Base-by-base conservation (phyloP, 352 stramenopile genomes). In the Stephanocyclus meneghinianus region DNA sequence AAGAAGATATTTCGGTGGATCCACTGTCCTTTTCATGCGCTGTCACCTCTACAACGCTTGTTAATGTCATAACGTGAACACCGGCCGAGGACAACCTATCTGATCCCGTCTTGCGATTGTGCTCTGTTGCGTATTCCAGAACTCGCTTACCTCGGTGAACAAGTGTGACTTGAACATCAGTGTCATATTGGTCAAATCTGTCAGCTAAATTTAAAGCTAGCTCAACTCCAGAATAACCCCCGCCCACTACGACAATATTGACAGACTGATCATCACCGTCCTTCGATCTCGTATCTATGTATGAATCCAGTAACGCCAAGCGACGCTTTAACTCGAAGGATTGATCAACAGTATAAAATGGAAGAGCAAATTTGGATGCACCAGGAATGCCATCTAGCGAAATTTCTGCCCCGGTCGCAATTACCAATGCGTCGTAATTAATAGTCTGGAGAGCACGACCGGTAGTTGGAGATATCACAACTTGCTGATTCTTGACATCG, bases 341-440 rank as follows among this genome's bases (percentile, higher is more conserved):
- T 53, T 87, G 70, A 3, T 85, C 77, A 30, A 87, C 48, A 50
- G 77, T 84, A 29, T 85, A 83, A 71, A 88, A 88, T 48, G 81
- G 77, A 71, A 81, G 30, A 6, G 81, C 81, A 61, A 63, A 53
- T 0, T 78, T 50, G 0, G 42, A 48, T 61, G 73, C 78, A 21
- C 73, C 77, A 21, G 67, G 72, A 42, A 81, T 74, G 13, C 62
- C 70, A 76, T 74, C 73, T n/a, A 78, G 60, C 42, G 68, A 74
- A 71, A 76, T 40, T 71, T 87, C 80, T 21, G 61, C 59, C 44
- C 81, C 81, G 35, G 77, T 82, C 29, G 81, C 56, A 56, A 88
- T 67, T 16, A 88, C 71, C 21, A 88, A 74, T 44, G 81, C 74
- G 71, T 88, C 81, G 68, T 85, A 84, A 18, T 61, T 13, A 18